phyloP scores from a whole-genome alignment of 768 basidiomycete genomes.

The Phylloporus arenicola region DNA sequence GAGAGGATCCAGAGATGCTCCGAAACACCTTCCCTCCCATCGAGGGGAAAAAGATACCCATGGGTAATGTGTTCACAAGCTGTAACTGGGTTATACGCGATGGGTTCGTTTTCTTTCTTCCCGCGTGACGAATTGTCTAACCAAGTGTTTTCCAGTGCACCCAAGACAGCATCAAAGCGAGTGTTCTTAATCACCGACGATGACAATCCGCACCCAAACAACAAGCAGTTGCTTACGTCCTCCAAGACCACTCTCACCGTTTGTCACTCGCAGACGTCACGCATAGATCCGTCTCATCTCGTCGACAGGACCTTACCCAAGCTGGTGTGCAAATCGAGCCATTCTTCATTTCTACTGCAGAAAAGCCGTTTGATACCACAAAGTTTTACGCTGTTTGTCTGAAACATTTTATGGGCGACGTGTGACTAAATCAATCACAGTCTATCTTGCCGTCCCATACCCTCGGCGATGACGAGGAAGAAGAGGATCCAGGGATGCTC shows the following conservation, averaged over 20 bases:
- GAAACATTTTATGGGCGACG: not conserved
- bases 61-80: constrained; percentile 87
- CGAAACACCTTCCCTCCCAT: constrained; percentile 60
- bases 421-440: constrained; percentile 31
- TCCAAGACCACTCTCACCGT: constrained; percentile 70
- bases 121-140: not conserved
- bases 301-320: constrained; percentile 68
- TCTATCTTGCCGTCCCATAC: constrained; percentile 52
- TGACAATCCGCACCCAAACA: constrained; percentile 42
- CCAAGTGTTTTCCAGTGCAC: constrained; percentile 45
- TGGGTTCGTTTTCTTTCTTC: constrained; percentile 47
- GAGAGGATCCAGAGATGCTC: constrained; percentile 56
- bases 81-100: constrained; percentile 88
- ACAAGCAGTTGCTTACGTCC: constrained; percentile 57
- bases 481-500: constrained; percentile 46
- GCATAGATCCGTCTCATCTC: not conserved
- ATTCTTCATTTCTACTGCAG: constrained; percentile 76
- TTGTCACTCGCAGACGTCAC: constrained; percentile 18
- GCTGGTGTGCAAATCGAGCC: constrained; percentile 77
- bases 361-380: constrained; percentile 61
- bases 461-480: constrained; percentile 39
- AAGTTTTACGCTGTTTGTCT: constrained; percentile 74
- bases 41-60: constrained; percentile 54
- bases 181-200: constrained; percentile 90
- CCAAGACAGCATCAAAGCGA: constrained; percentile 86